Evolutionary conservation across 75 land plant species (phyloP).

Genomic region (Pinus albicaulis): DNA sequence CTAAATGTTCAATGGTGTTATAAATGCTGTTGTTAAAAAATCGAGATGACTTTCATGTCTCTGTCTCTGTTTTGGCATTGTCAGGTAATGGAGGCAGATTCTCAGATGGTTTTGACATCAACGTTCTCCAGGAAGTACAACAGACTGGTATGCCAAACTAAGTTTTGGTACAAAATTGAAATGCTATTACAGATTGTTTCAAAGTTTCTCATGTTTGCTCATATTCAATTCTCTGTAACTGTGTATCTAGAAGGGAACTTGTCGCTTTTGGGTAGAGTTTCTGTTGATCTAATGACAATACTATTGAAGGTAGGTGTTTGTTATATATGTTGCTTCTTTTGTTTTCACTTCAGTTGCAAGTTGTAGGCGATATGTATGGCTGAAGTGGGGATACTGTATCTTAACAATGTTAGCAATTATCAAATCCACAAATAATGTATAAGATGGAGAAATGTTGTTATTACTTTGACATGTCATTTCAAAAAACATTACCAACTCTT

Average conservation of each 20-base stretch:
- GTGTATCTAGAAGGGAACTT: conserved; percentile 55
- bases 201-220: neutral
- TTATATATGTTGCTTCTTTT: neutral
- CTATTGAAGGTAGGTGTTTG: conserved; percentile 70
- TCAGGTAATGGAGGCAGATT: conserved; percentile 84
- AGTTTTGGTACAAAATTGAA: neutral
- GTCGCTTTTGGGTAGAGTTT: conserved; percentile 58
- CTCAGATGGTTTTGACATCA: conserved; percentile 97
- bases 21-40: too few relatives aligned
- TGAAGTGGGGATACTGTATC: neutral
- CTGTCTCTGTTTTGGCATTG: neutral
- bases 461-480: too few relatives aligned
- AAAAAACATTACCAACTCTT: too few relatives aligned
- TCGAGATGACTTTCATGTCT: too few relatives aligned
- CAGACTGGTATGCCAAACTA: conserved; percentile 48
- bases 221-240: neutral
- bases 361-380: neutral
- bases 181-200: neutral
- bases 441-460: too few relatives aligned
- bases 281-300: conserved; percentile 75
- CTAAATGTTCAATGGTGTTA: too few relatives aligned
- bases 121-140: conserved; percentile 59
- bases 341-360: neutral
- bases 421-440: neutral
- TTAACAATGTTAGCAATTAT: neutral